These are phyloP conservation scores for Cercophora newfieldiana DNA, from an alignment of 495 filamentous ascomycete species.

Conservation along the genomic window DNA sequence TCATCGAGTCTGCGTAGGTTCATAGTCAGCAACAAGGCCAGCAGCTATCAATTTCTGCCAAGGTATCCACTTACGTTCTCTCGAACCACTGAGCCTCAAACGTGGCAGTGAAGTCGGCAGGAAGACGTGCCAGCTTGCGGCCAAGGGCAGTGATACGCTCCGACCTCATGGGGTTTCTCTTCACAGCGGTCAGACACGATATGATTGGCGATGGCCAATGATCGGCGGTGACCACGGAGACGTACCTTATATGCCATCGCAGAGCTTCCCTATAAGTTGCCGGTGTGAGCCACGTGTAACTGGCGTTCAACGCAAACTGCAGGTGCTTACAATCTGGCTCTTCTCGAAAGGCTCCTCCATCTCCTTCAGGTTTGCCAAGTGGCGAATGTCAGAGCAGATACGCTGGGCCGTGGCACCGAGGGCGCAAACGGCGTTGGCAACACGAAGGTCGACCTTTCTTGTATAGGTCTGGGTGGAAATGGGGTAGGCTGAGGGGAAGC, in stretches of 20 bases:
- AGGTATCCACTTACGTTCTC: slow-evolving; percentile 48
- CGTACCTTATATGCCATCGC: slow-evolving; percentile 78
- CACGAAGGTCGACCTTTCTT: slow-evolving; percentile 71
- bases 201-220: background rate
- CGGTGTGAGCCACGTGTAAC: background rate
- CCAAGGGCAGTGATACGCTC: slow-evolving; percentile 82
- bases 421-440: slow-evolving; percentile 76
- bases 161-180: slow-evolving; percentile 66
- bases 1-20: slow-evolving; percentile 52
- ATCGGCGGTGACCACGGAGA: too few species aligned
- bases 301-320: background rate
- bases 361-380: slow-evolving; percentile 66
- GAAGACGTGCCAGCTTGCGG: slow-evolving; percentile 65
- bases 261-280: slow-evolving; percentile 29
- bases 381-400: slow-evolving; percentile 71
- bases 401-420: slow-evolving; percentile 80
- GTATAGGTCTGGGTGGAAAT: slow-evolving; percentile 77
- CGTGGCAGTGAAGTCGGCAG: slow-evolving; percentile 71
- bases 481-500: slow-evolving; percentile 71
- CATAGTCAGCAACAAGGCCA: background rate
- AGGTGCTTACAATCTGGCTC: slow-evolving; percentile 56
- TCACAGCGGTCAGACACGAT: background rate
- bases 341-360: slow-evolving; percentile 93
- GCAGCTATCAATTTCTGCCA: background rate
- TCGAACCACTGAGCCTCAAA: slow-evolving; percentile 85